A percentile compares a stretch with the other conserved stretches of the same genome.
Evolutionary conservation across 116 monocot species (phyloP).

Genomic region (Iris pallida): DNA sequence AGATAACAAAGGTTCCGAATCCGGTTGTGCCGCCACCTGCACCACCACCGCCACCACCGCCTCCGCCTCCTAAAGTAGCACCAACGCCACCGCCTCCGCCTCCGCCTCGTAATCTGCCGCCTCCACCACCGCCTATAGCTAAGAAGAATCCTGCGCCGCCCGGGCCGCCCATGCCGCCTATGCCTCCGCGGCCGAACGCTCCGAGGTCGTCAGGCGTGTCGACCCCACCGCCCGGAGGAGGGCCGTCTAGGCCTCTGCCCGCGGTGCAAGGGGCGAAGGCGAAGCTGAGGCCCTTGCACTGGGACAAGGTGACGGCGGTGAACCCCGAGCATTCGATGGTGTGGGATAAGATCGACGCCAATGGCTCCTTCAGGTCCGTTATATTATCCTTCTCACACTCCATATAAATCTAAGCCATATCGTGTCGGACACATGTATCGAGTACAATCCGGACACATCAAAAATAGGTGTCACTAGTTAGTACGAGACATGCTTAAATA

Average conservation of each 20-base stretch:
- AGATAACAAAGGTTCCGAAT: too few relatives aligned
- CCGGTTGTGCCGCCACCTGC: neutral
- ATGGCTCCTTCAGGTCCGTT: slow-evolving; percentile 60
- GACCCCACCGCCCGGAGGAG: slow-evolving; percentile 18
- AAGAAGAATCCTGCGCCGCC: neutral
- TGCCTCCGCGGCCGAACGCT: neutral
- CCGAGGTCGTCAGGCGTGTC: slow-evolving; percentile 4
- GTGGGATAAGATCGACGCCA: slow-evolving; percentile 64
- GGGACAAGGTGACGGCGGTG: slow-evolving; percentile 63
- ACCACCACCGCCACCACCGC: slow-evolving; percentile 3
- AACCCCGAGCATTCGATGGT: slow-evolving; percentile 79
- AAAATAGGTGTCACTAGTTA: too few relatives aligned
- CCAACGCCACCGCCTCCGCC: slow-evolving; percentile 5
- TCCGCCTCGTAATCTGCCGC: neutral
- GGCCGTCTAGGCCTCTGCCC: neutral
- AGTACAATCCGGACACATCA: too few relatives aligned
- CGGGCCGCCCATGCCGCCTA: neutral
- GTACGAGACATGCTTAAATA: too few relatives aligned
- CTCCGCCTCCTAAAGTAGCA: neutral
- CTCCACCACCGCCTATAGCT: neutral
- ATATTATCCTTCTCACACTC: too few relatives aligned
- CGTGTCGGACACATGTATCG: too few relatives aligned
- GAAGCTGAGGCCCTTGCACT: slow-evolving; percentile 79
- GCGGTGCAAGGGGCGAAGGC: slow-evolving; percentile 9
- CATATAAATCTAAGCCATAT: too few relatives aligned